These are phyloP conservation scores for Microcyclospora pomicola DNA, from an alignment of 2,329 filamentous ascomycete genomes.

Conservation along the genomic window DNA sequence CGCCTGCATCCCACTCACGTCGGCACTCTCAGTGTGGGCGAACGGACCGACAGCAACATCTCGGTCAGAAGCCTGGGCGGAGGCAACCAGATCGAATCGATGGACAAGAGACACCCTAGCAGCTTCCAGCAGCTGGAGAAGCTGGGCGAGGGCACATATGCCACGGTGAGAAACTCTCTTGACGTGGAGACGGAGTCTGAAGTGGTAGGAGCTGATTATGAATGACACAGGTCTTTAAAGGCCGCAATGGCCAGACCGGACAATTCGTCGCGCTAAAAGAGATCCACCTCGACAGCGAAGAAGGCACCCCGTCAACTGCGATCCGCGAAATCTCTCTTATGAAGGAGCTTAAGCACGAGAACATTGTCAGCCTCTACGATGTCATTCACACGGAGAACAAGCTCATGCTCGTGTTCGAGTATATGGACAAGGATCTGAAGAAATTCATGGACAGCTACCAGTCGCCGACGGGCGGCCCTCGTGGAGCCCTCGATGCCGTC, in stretches of 20 bases:
- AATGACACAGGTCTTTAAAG: slow-evolving; percentile 75
- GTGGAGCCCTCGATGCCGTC: slow-evolving; percentile 71
- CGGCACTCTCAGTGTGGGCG: slow-evolving; percentile 32
- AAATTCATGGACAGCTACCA: slow-evolving; percentile 73
- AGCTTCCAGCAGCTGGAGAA: slow-evolving; percentile 98
- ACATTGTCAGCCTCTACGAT: slow-evolving; percentile 93
- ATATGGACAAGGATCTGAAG: slow-evolving; percentile 96
- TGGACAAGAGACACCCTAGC: slow-evolving; percentile 91
- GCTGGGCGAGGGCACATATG: slow-evolving; percentile 96
- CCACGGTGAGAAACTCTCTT: slow-evolving; percentile 52
- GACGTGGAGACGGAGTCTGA: no score
- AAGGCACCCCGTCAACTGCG: slow-evolving; percentile 91
- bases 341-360: slow-evolving; percentile 99
- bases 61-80: slow-evolving; percentile 34
- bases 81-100: slow-evolving; percentile 33
- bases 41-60: slow-evolving; percentile 39
- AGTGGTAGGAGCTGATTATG: no score
- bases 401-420: slow-evolving; percentile 98
- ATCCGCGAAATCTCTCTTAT: slow-evolving; percentile 98
- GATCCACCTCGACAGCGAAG: slow-evolving; percentile 96
- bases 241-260: slow-evolving; percentile 89
- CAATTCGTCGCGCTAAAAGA: slow-evolving; percentile 95
- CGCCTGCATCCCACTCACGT: slow-evolving; percentile 35
- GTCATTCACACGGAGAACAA: slow-evolving; percentile 99
- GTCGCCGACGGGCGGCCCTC: slow-evolving; percentile 55